Conservation (phyloP, 768 basidiomycete genomes). For the Chalciporus piperatus region DNA sequence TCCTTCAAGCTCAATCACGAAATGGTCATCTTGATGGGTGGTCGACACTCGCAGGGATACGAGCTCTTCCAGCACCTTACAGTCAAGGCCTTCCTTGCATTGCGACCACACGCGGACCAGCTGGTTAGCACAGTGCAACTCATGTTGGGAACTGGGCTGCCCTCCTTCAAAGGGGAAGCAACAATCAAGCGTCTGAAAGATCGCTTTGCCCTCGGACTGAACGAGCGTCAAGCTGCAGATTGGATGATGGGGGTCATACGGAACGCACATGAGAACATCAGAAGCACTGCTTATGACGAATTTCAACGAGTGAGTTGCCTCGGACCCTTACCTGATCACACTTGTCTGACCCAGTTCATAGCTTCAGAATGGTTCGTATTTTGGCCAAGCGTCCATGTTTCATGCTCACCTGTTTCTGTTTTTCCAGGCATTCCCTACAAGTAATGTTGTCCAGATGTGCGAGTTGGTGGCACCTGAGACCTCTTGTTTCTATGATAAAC, state of each 20-base stretch:
- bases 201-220: slow-evolving; percentile 78
- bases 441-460: slow-evolving; percentile 7
- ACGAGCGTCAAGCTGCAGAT: slow-evolving; percentile 89
- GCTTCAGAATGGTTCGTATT: slow-evolving; percentile 46
- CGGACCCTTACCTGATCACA: slow-evolving; percentile 1
- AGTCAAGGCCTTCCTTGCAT: slow-evolving; percentile 94
- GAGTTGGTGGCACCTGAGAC: neutral
- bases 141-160: slow-evolving; percentile 93
- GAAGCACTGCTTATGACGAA: slow-evolving; percentile 93
- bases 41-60: slow-evolving; percentile 90
- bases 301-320: slow-evolving; percentile 74
- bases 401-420: neutral
- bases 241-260: slow-evolving; percentile 87
- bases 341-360: slow-evolving; percentile 19
- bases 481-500: neutral
- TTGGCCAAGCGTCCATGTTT: neutral
- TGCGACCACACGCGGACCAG: slow-evolving; percentile 91
- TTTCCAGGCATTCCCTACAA: slow-evolving; percentile 31
- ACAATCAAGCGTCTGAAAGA: slow-evolving; percentile 87
- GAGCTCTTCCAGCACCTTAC: slow-evolving; percentile 90
- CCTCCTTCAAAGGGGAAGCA: slow-evolving; percentile 94
- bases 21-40: slow-evolving; percentile 98
- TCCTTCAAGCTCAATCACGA: slow-evolving; percentile 99
- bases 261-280: slow-evolving; percentile 93
- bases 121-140: slow-evolving; percentile 84